Percentiles rank a stretch among this genome's conserved stretches.
These are phyloP conservation scores for Phytophthora fragariae DNA, from an alignment of 352 stramenopile genomes.

Conservation along the genomic window DNA sequence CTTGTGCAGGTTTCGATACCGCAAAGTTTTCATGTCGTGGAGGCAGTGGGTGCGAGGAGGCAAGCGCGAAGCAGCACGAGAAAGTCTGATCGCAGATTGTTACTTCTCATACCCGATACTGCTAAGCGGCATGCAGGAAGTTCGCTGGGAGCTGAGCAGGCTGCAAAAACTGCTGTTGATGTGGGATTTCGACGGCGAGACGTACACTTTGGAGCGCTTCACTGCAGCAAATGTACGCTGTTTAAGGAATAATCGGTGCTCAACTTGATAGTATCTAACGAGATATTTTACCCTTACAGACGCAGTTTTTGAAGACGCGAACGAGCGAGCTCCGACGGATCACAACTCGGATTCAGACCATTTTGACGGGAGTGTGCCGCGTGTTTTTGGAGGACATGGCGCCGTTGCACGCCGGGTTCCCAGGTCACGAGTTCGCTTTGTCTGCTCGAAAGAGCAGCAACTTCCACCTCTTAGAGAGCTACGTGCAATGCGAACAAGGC, in stretches of 20 bases:
- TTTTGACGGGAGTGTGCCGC: conserved; percentile 47
- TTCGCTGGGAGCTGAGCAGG: conserved; percentile 40
- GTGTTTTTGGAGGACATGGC: conserved; percentile 49
- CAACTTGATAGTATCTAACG: background rate
- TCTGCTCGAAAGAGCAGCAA: conserved; percentile 72
- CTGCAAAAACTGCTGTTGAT: conserved; percentile 48
- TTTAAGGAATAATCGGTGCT: background rate
- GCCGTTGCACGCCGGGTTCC: conserved; percentile 48
- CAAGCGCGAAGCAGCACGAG: conserved; percentile 54
- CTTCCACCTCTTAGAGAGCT: conserved; percentile 63
- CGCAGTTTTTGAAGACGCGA: conserved; percentile 20
- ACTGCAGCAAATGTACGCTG: conserved; percentile 47
- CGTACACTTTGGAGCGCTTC: conserved; percentile 43
- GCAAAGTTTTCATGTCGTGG: conserved; percentile 69
- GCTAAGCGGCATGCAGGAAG: conserved; percentile 41
- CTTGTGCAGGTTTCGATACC: conserved; percentile 65
- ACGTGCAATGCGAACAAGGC: conserved; percentile 55
- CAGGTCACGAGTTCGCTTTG: conserved; percentile 59
- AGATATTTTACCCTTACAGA: conserved; percentile 1
- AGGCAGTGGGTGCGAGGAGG: conserved; percentile 55
- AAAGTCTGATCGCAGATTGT: conserved; percentile 48
- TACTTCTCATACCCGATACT: conserved; percentile 64
- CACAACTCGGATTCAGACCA: conserved; percentile 41
- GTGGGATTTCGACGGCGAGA: conserved; percentile 57
- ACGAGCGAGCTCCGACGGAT: conserved; percentile 42